Evolutionary conservation across 257 asterid genomes (phyloP), one percentile per base, ranked within the genome.

Genomic region (Solanum appendiculatum): DNA sequence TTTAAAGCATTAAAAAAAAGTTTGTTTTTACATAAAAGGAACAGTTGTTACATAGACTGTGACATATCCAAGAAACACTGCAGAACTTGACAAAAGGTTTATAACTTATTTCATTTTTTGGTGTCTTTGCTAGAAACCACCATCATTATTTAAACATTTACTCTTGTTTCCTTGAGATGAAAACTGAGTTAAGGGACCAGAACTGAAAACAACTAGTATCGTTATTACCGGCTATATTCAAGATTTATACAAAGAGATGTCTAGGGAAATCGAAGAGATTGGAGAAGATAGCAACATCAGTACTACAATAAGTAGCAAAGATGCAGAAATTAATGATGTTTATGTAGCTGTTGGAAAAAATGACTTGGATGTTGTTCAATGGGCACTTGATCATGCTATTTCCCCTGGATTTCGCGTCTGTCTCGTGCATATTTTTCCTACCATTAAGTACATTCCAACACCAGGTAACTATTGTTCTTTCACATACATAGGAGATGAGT

Each of bases 341-440:
- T 95, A 95, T 90, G 91, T 95, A 78, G 95, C 95, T 72, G 96
- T 94, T 73, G 98, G 96, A 11, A 95, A 92, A 68, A 91, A 93
- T 87, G 98, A 95, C 87, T 83, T 92, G 85, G 93, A 92, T 70
- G 93, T 94, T 16, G 92, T 94, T 56, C 92, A 91, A 86, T 95
- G 98, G 98, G 94, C 94, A 27, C 92, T 94, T 44, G 95, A 93
- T 86, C 93, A 93, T 87, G 93, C 84, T 12, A 91, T 92, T 5
- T 86, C 89, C 4, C 95, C 94, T 0, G 95, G 91, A 20, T 88
- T 89, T 89, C 95, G 92, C 34, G 86, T 95, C 54, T 90, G 88
- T 63, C 94, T 93, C 23, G 93, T 94, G 82, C 98, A 94, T 86
- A 93, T 93, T 31, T 93, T 93, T 56, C 91, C 95, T 51, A 92